phyloP scores from a whole-genome alignment of 1,139 yeast species.

The Suhomyces atakaporum region DNA sequence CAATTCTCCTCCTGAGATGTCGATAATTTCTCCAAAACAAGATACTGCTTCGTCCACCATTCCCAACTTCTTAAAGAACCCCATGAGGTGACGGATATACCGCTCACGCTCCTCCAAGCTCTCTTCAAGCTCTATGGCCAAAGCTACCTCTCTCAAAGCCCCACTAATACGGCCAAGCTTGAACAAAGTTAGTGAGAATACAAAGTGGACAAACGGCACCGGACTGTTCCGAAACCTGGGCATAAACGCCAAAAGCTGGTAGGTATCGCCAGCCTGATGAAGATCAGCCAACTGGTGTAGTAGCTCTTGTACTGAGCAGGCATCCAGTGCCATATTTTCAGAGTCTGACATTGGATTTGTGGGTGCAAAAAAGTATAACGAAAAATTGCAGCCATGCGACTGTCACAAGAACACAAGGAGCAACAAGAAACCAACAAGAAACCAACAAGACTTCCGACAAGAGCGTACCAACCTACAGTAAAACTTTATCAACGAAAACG shows the following conservation, averaged over 20 bases:
- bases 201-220: constrained; percentile 15
- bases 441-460: too few species aligned
- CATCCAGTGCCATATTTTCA: too few species aligned
- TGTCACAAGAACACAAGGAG: too few species aligned
- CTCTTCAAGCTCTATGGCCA: constrained; percentile 29
- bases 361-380: too few species aligned
- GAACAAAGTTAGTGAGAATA: constrained; percentile 26
- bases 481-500: too few species aligned
- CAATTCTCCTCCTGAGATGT: constrained; percentile 10
- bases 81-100: constrained; percentile 19
- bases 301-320: neutral
- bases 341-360: too few species aligned
- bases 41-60: constrained; percentile 12
- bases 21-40: constrained; percentile 18
- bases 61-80: constrained; percentile 22
- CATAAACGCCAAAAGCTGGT: constrained; percentile 18
- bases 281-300: constrained; percentile 1
- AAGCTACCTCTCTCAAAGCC: constrained; percentile 29
- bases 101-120: constrained; percentile 18
- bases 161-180: constrained; percentile 27
- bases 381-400: too few species aligned
- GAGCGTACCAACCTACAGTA: too few species aligned
- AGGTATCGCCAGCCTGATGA: constrained; percentile 16
- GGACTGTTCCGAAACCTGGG: constrained; percentile 11
- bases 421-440: too few species aligned